A percentile compares a stretch with the other conserved stretches of the same genome.
Evolutionary conservation across 1,284 basidiomycete species (phyloP).

Genomic region (Sanguinoderma infundibulare): DNA sequence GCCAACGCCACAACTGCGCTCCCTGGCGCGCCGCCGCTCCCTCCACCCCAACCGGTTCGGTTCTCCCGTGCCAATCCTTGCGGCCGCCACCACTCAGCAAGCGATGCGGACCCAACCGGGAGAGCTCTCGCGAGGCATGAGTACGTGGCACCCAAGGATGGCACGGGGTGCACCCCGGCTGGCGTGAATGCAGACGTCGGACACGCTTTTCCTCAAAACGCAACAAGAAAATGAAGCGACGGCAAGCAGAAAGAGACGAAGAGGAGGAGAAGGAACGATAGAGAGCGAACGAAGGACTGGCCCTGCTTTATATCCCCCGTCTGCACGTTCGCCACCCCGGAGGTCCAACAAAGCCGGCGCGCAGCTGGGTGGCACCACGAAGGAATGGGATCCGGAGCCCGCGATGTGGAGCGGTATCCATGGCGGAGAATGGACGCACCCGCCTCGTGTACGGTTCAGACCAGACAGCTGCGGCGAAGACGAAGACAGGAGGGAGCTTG

Average conservation of each 20-base stretch:
- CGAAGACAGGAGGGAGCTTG: too few relatives aligned
- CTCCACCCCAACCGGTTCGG: slow-evolving; percentile 1
- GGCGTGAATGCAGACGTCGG: slow-evolving; percentile 9
- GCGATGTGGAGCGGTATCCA: too few relatives aligned
- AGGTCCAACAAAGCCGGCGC: too few relatives aligned
- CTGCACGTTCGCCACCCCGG: not conserved
- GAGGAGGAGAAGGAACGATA: not conserved
- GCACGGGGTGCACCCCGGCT: slow-evolving; percentile 24
- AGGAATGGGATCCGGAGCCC: too few relatives aligned
- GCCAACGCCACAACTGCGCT: not conserved
- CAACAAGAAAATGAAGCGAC: not conserved
- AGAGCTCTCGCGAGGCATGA: slow-evolving; percentile 20
- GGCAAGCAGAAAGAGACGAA: not conserved
- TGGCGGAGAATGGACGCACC: too few relatives aligned
- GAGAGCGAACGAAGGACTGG: not conserved
- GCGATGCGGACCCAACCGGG: slow-evolving; percentile 18
- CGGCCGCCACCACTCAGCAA: slow-evolving; percentile 34
- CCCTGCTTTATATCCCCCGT: not conserved
- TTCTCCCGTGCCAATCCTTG: slow-evolving; percentile 35
- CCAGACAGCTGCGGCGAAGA: too few relatives aligned
- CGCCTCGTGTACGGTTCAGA: too few relatives aligned
- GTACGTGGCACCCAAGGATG: slow-evolving; percentile 26
- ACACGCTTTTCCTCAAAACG: not conserved
- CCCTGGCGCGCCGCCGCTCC: not conserved
- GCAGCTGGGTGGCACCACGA: too few relatives aligned